Evolutionary conservation across 805 yeast genomes (phyloP), one percentile per base, ranked within the genome.

Genomic region (Zygoascus bituminiphila): DNA sequence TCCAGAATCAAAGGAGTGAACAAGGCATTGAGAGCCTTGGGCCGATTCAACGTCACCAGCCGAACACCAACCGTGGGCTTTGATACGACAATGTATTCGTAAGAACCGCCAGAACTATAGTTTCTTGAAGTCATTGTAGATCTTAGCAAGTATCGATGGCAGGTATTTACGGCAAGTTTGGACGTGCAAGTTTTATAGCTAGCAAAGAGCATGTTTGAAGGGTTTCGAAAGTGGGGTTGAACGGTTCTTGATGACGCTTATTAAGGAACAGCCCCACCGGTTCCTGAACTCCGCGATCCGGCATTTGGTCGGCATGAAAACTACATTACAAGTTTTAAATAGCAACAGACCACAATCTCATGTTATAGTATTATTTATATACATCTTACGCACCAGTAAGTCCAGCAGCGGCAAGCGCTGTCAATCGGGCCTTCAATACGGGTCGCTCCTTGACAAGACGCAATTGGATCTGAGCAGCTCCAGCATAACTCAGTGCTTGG

Each of bases 401-500:
- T 40, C 31, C 40, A 19, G 40, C 39, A 17, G 39, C 40, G 36
- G 61, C 51, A 25, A 61, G 49, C 24, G 46, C 29, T 43, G 59
- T 65, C 36, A 64, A 52, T 25, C 60, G 54, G 45, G 56, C 56
- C 36, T 62, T 57, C 45, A 66, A 53, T 19, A 52, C 56, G 29
- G 70, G 70, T 19, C 64, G 57, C 51, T 66, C 69, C 25, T 45
- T 47, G 46, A 57, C 51, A 42, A 93, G 78, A 62, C 82, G 79
- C 62, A 81, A 70, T 74, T 93, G 98, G 71, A 88, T 79, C 66
- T 84, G 85, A 44, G 96, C 81, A 54, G 97, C 96, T 70, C 88
- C 96, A 51, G 91, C 89, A 59, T 86, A 84, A 17, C 93, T 82
- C 54, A 88, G 81, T 49, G 96, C 93, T 71, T 88, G 96, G 48